These are phyloP conservation scores for Verticillium dahliae DNA, from an alignment of 2,329 filamentous ascomycete genomes.

Conservation along the genomic window DNA sequence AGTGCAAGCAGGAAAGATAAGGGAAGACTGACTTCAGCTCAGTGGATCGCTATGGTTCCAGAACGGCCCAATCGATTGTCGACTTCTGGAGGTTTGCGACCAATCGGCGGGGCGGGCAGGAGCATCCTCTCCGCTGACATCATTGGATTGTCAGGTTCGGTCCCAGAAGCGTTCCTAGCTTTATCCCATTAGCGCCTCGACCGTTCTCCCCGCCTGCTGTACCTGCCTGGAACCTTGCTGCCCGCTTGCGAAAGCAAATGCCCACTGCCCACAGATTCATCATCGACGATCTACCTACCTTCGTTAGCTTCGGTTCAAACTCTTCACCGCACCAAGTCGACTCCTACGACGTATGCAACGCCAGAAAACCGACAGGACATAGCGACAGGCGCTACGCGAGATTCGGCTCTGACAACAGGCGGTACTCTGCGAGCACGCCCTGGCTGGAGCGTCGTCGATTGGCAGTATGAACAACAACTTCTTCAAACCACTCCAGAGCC, in stretches of 20 bases:
- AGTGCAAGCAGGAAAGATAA: not conserved
- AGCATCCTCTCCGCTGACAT: not conserved
- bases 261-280: not conserved
- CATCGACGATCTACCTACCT: not conserved
- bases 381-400: too few relatives aligned
- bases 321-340: not conserved
- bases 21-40: not conserved
- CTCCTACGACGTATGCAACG: not conserved
- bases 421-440: not conserved
- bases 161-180: not conserved
- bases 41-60: not conserved
- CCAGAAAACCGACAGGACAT: too few relatives aligned
- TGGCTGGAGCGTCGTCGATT: not conserved
- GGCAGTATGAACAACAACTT: slow-evolving; percentile 24
- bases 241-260: not conserved
- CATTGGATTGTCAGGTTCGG: not conserved
- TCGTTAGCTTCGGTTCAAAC: not conserved
- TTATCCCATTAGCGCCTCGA: not conserved
- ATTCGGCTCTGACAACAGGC: too few relatives aligned
- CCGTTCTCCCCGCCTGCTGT: not conserved
- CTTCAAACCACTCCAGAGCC: slow-evolving; percentile 17
- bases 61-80: not conserved
- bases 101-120: not conserved
- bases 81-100: not conserved
- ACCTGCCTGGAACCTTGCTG: not conserved